Percentiles rank a stretch among this genome's conserved stretches.
Evolutionary conservation across 2,329 filamentous ascomycete genomes (phyloP).

Genomic region (Metarhizium robertsii): DNA sequence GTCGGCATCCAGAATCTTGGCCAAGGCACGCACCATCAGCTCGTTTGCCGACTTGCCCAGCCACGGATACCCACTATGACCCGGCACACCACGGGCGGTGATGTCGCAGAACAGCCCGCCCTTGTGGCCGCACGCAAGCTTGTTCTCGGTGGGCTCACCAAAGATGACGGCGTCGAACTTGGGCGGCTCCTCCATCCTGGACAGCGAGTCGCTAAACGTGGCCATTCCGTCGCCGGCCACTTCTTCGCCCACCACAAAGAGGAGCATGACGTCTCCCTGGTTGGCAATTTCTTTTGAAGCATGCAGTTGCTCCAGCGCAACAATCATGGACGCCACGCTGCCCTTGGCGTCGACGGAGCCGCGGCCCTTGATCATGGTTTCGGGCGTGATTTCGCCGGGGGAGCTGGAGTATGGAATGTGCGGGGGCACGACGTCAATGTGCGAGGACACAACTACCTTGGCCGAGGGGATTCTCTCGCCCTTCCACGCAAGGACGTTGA

Average conservation of each 20-base stretch:
- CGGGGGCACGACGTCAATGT: conserved; percentile 74
- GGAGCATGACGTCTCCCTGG: conserved; percentile 43
- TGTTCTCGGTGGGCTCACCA: conserved; percentile 85
- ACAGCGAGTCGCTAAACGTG: conserved; percentile 32
- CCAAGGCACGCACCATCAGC: conserved; percentile 65
- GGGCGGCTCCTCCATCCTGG: conserved; percentile 22
- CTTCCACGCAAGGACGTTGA: conserved; percentile 68
- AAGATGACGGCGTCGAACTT: conserved; percentile 66
- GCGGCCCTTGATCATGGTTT: conserved; percentile 57
- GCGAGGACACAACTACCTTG: conserved; percentile 61
- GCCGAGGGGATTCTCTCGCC: conserved; percentile 37
- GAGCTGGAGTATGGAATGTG: conserved; percentile 59
- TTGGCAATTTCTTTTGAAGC: conserved; percentile 26
- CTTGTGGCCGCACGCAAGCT: conserved; percentile 86
- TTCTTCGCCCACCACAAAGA: conserved; percentile 79
- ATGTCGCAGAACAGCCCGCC: conserved; percentile 64
- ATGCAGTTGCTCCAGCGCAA: conserved; percentile 51
- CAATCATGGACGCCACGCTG: conserved; percentile 64
- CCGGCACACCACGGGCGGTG: conserved; percentile 61
- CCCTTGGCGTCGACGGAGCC: conserved; percentile 67
- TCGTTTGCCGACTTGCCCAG: conserved; percentile 80
- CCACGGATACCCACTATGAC: conserved; percentile 89
- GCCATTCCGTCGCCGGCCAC: conserved; percentile 72
- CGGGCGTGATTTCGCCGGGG: conserved; percentile 29
- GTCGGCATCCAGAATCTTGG: conserved; percentile 55